Evolutionary conservation across 306 rosid genomes (phyloP), one percentile per base, ranked within the genome.

Genomic region (Lagenaria siceraria): DNA sequence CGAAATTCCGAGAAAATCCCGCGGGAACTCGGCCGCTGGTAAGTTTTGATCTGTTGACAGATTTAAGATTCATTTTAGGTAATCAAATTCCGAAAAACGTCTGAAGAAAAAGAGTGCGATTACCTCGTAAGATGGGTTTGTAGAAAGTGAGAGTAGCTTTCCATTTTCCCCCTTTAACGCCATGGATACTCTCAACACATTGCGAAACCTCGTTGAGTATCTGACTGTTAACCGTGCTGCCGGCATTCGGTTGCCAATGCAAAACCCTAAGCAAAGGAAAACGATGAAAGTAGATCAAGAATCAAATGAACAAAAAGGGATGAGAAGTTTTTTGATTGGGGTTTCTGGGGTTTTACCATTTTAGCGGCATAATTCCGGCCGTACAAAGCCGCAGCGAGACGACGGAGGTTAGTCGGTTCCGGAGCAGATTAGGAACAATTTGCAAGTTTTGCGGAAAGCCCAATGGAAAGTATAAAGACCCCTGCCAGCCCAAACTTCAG

Each of bases 191-290:
- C 83, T 92, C 99, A 0, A 89, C 89, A 74, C 97, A 92, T 83
- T 95, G 99, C 3, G 96, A 86, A 33, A 92, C 89, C 81, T 95
- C 99, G 59, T 79, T 92, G 15, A 95, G 86, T 86, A 90, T 86
- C 78, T 89, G 97, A 78, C 90, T 87, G 79, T 81, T 95, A 73
- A 87, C 96, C 0, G 83, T 78, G 8, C 84, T 76, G 81, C 97
- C 97, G n/a, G 84, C 90, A 22, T 80, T 89, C 10, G 97, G 97
- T 76, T 90, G 95, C 97, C 98, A 95, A 59, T 88, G 97, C 89
- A 94, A 80, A 82, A 94, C 87, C 94, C 98, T 90, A 77, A 10
- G 19, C 61, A 48, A 46, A 77, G 12, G 10, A 60, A 17, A 79
- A 58, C n/a, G 14, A 54, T 9, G 15, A 43, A 46, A 11, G 56